Percentiles rank a stretch among this genome's conserved stretches.
Conservation (phyloP, 441 rosid species). For the Macaranga tanarius region DNA sequence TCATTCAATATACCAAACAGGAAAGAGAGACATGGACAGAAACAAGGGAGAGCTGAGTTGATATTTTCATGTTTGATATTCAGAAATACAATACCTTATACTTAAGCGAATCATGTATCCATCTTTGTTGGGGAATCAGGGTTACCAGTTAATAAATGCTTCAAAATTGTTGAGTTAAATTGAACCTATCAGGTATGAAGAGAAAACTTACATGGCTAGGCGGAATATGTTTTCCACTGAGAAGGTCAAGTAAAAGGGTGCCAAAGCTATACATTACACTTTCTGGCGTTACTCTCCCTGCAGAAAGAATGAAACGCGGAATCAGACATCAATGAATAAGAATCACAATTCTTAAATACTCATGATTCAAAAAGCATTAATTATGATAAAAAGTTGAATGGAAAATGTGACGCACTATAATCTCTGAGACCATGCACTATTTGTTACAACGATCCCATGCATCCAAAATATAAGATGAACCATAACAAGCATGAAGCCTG, state of each 20-base stretch:
- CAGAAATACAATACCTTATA: background rate
- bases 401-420: background rate
- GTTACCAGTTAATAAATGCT: background rate
- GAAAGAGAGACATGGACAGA: background rate
- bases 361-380: constrained; percentile 3
- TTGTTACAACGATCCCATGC: background rate
- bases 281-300: constrained; percentile 83
- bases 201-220: constrained; percentile 75
- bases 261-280: constrained; percentile 94
- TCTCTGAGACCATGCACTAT: background rate
- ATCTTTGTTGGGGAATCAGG: background rate
- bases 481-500: background rate
- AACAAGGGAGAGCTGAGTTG: background rate
- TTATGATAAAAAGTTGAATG: constrained; percentile 1
- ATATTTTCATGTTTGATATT: background rate
- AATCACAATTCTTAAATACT: background rate
- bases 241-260: constrained; percentile 83
- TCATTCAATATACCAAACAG: background rate
- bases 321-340: background rate
- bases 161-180: background rate
- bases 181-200: background rate
- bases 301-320: constrained; percentile 28
- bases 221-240: constrained; percentile 94
- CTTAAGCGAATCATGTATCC: no score
- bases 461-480: background rate